Evolutionary conservation across 768 basidiomycete species (phyloP), one percentile per base, ranked within the genome.

Genomic region (Mycena floridula): DNA sequence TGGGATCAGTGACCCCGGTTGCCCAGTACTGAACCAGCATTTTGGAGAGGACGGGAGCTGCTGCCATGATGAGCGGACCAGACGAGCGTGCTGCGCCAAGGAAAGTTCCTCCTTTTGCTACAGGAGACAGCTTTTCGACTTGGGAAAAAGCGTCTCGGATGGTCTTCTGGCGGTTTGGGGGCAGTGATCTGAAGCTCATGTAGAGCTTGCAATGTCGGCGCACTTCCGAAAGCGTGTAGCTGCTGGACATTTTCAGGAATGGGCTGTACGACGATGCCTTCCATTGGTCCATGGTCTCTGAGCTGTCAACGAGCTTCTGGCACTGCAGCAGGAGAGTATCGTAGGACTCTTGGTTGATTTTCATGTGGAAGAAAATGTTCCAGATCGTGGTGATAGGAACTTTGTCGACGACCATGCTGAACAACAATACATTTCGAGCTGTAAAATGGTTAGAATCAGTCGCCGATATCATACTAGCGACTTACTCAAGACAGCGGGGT

Each of bases 11-110:
- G 3, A 67, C 60, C 2, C 75, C 75, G 0, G 66, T 64, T 37
- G 59, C 58, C 70, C 73, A 74, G 51, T 62, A 73, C n/a, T 56
- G 53, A 7, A 47, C 42, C 48, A 57, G 63, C 18, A 56, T 57
- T 2, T 62, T 50, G 3, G 25, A 21, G 20, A 52, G 45, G 11
- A 59, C 15, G 13, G 37, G 18, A 15, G 42, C 5, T 12, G 60
- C 50, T 7, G 54, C 27, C 5, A 38, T 11, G 37, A 54, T 46
- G 12, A 69, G 48, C 5, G 70, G 68, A 12, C 73, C 73, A 4
- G 68, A 64, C 8, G 73, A 64, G 13, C 65, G 56, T 5, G 53
- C 44, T 3, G 50, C 46, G 4, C 56, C 47, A 13, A 35, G 18
- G 32, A 15, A 15, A 13, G 18, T 35, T 7, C 32, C 25, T 11